phyloP scores from a whole-genome alignment of 306 rosid genomes.

The Castanea crenata region DNA sequence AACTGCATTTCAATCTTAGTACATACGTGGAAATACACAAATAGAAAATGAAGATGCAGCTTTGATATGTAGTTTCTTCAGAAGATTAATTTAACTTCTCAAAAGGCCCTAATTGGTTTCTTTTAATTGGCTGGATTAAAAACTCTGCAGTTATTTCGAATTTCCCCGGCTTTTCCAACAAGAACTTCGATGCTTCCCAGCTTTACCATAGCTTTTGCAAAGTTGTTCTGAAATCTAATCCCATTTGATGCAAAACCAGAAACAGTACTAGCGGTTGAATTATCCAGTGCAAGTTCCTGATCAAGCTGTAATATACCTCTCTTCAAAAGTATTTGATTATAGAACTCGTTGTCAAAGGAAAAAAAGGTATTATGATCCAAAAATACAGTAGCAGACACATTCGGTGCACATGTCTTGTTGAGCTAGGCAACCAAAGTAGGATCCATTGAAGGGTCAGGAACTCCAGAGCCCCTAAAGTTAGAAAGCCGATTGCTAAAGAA shows the following conservation, averaged over 20 bases:
- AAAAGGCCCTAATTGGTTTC: neutral
- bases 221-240: constrained; percentile 19
- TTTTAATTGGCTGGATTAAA: constrained; percentile 22
- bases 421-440: constrained; percentile 27
- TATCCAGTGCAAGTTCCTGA: constrained; percentile 40
- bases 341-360: constrained; percentile 42
- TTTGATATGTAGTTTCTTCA: too few relatives aligned
- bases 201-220: constrained; percentile 46
- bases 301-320: constrained; percentile 52
- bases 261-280: constrained; percentile 20
- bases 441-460: constrained; percentile 44
- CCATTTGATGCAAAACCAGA: constrained; percentile 23
- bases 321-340: constrained; percentile 18
- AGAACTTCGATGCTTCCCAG: constrained; percentile 38
- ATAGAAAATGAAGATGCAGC: too few relatives aligned
- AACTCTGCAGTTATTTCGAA: constrained; percentile 50
- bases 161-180: constrained; percentile 37
- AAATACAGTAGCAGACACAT: constrained; percentile 1
- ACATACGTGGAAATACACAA: too few relatives aligned
- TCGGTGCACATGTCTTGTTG: neutral
- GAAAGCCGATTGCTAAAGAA: constrained; percentile 41
- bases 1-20: too few relatives aligned
- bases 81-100: too few relatives aligned
- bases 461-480: neutral
- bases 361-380: constrained; percentile 51